These are phyloP conservation scores for Priceomyces castillae DNA, from an alignment of 805 yeast species.

Conservation along the genomic window DNA sequence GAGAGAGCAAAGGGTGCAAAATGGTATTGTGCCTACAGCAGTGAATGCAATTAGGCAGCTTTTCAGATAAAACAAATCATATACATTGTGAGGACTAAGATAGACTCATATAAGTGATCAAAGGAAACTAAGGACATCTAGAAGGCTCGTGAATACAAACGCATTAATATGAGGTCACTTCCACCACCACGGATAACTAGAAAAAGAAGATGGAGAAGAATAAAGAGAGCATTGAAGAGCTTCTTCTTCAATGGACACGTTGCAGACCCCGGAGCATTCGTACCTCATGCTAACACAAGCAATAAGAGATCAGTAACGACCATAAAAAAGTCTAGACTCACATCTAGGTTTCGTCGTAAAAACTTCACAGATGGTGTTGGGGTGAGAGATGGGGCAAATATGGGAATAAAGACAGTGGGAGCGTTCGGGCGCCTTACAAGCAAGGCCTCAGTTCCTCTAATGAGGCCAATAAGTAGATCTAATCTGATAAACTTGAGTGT, in stretches of 20 bases:
- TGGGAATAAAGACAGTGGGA: conserved; percentile 19
- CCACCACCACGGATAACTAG: conserved; percentile 37
- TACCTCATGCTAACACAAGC: conserved; percentile 10
- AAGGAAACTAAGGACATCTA: too few relatives aligned
- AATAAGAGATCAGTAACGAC: conserved; percentile 20
- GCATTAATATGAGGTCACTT: conserved; percentile 29
- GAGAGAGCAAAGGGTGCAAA: not conserved
- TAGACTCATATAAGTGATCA: too few relatives aligned
- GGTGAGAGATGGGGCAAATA: conserved; percentile 16
- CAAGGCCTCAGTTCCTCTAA: conserved; percentile 18
- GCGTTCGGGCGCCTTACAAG: conserved; percentile 20
- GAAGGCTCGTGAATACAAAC: too few relatives aligned
- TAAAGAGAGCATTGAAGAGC: conserved; percentile 25
- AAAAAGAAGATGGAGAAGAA: conserved; percentile 29
- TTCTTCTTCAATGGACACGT: conserved; percentile 27
- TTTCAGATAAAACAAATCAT: too few relatives aligned
- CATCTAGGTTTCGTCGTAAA: conserved; percentile 16
- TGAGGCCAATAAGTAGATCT: conserved; percentile 11
- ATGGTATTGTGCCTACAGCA: not conserved
- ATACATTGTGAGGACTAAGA: too few relatives aligned
- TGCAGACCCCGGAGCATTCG: conserved; percentile 25
- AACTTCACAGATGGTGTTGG: conserved; percentile 12
- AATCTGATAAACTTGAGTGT: conserved; percentile 17
- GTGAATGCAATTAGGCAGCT: too few relatives aligned
- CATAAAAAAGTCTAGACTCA: conserved; percentile 23